Evolutionary conservation across 257 asterid genomes (phyloP).

Genomic region (Ballota nigra): DNA sequence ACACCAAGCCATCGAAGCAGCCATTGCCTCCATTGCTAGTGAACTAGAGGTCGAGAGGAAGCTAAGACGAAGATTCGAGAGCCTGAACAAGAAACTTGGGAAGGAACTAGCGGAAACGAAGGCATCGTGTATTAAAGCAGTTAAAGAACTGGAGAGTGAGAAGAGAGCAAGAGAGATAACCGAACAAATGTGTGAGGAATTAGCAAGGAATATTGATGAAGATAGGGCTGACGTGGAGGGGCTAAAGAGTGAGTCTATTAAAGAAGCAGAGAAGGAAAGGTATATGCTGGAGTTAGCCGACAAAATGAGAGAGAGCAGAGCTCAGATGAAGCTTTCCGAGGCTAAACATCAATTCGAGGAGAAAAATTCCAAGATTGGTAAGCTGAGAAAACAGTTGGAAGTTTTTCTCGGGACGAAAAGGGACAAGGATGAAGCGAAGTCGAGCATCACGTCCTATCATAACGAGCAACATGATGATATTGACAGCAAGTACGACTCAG

Average conservation of each 20-base stretch:
- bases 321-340: slow-evolving; percentile 44
- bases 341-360: slow-evolving; percentile 60
- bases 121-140: slow-evolving; percentile 44
- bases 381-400: slow-evolving; percentile 73
- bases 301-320: slow-evolving; percentile 50
- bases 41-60: slow-evolving; percentile 74
- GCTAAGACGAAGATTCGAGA: slow-evolving; percentile 59
- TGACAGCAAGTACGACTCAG: slow-evolving; percentile 46
- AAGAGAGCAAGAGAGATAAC: slow-evolving; percentile 64
- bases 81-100: slow-evolving; percentile 78
- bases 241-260: slow-evolving; percentile 50
- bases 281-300: slow-evolving; percentile 58
- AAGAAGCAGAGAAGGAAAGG: slow-evolving; percentile 61
- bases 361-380: slow-evolving; percentile 60
- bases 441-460: slow-evolving; percentile 24
- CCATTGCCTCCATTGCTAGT: slow-evolving; percentile 51
- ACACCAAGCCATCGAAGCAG: slow-evolving; percentile 53
- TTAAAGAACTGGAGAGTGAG: slow-evolving; percentile 67
- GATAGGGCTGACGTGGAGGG: slow-evolving; percentile 43
- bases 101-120: slow-evolving; percentile 55
- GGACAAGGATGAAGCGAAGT: slow-evolving; percentile 38
- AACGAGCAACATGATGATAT: slow-evolving; percentile 39
- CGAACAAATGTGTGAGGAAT: slow-evolving; percentile 64
- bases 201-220: slow-evolving; percentile 56
- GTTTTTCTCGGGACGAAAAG: slow-evolving; percentile 56